Conservation (phyloP, 768 basidiomycete species). For the Mycena maculata region DNA sequence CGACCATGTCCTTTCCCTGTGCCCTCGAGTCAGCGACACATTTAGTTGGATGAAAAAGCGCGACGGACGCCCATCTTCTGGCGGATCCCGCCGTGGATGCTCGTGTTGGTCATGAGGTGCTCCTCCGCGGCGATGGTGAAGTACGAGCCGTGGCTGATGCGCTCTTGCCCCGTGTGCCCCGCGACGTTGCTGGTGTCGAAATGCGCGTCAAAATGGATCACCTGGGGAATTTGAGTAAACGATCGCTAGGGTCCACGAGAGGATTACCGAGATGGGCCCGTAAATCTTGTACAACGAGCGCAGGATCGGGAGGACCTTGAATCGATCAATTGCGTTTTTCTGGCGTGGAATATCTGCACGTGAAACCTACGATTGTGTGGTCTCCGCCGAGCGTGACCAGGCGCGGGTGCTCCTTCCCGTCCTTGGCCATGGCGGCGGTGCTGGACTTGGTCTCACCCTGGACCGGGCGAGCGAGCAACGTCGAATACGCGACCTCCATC, state of each 20-base stretch:
- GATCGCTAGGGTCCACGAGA: too few relatives aligned
- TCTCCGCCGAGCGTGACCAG: constrained; percentile 77
- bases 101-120: constrained; percentile 68
- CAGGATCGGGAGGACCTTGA: constrained; percentile 66
- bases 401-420: constrained; percentile 70
- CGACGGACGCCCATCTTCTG: constrained; percentile 17
- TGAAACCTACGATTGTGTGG: constrained; percentile 67
- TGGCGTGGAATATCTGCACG: constrained; percentile 37
- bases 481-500: constrained; percentile 74
- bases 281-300: constrained; percentile 73
- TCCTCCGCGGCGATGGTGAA: constrained; percentile 73
- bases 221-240: constrained; percentile 37
- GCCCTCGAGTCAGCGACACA: background rate
- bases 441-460: constrained; percentile 35
- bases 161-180: constrained; percentile 56
- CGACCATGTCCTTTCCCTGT: constrained; percentile 5
- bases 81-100: constrained; percentile 78
- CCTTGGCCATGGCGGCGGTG: constrained; percentile 55
- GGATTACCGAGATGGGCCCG: constrained; percentile 62
- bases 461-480: constrained; percentile 63
- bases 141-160: constrained; percentile 75
- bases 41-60: too few relatives aligned
- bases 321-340: background rate
- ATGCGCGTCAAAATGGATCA: constrained; percentile 77
- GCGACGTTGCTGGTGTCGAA: constrained; percentile 58